Evolutionary conservation across 2,329 filamentous ascomycete genomes (phyloP), one percentile per base, ranked within the genome.

Genomic region (Venturia pyrina): DNA sequence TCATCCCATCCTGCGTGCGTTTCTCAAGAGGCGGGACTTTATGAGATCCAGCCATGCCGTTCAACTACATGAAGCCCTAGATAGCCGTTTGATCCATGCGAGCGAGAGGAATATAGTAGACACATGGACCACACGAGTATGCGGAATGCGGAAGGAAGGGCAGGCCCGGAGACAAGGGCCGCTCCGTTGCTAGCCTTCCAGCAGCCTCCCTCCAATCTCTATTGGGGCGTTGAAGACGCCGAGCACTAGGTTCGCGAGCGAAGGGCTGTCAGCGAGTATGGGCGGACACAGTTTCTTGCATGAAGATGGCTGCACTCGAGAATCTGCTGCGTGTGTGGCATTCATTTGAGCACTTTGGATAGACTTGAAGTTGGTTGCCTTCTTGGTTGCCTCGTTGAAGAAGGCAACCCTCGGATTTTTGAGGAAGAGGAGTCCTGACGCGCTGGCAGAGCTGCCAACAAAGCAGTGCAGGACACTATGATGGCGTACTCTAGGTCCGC

Each of bases 301-400:
- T 59, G 28, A n/a, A 34, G 3, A 59, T 37, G 1, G 53, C 32
- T 59, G 28, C 53, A 59, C 13, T 32, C n/a, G 8, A 21, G n/a
- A 32, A 1, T 59, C 6, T 59, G 28, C 53, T 59, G 28, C 53
- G 53, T 59, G 53, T 13, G 17, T 59, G 53, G 53, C 24, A 37
- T 37, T 37, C 53, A 59, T 37, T 59, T 57, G 50, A 8, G 34
- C 3, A 3, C 4, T 17, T 34, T 24, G 50, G 28, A 19, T 8
- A 8, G 53, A 57, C 37, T n/a, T 62, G 32, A 17, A 62, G 60
- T 44, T 62, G 60, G 60, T 46, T 44, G 60, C 40, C 44, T 44
- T 44, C 40, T 44, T 62, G 60, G 60, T 46, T 44, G 60, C 40
- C 44, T 44, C 28, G 34, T 44, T 28, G 37, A 46, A 62, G 37